These are phyloP conservation scores for Dryas drummondii DNA, from an alignment of 306 rosid species.

Conservation along the genomic window DNA sequence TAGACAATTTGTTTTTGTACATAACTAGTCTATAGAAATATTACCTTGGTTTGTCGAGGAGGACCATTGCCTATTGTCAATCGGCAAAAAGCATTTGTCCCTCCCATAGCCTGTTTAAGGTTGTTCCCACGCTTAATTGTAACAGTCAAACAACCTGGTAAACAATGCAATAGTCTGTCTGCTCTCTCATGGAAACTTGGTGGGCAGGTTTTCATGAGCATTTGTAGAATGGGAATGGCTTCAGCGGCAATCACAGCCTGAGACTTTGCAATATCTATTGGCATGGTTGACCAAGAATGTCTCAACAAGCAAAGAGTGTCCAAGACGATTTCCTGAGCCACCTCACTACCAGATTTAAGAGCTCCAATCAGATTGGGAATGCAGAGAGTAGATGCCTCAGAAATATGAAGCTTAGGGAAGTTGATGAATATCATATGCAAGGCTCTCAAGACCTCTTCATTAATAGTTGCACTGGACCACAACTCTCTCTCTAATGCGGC, in stretches of 20 bases:
- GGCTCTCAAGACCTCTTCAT: conserved; percentile 90
- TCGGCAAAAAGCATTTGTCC: conserved; percentile 93
- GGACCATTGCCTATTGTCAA: conserved; percentile 90
- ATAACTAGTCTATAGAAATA: conserved; percentile 4
- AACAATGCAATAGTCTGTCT: conserved; percentile 85
- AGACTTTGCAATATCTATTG: conserved; percentile 78
- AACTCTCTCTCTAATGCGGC: conserved; percentile 93
- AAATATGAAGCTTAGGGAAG: conserved; percentile 88
- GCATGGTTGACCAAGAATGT: conserved; percentile 96
- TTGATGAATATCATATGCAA: conserved; percentile 80
- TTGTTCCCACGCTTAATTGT: conserved; percentile 87
- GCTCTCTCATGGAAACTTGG: conserved; percentile 99
- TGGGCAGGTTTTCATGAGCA: conserved; percentile 98
- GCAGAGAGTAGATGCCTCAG: conserved; percentile 95
- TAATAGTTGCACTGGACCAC: conserved; percentile 89
- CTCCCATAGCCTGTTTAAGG: conserved; percentile 93
- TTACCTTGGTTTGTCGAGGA: conserved; percentile 96
- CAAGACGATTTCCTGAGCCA: conserved; percentile 86
- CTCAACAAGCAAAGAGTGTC: conserved; percentile 75
- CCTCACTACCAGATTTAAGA: conserved; percentile 82
- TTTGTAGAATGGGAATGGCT: conserved; percentile 94
- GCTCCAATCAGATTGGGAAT: conserved; percentile 95
- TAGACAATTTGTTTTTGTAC: not conserved
- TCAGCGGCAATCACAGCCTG: conserved; percentile 91
- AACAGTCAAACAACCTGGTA: conserved; percentile 98